Evolutionary conservation across 2,329 filamentous ascomycete genomes (phyloP).

Genomic region (Botrytis galanthina): DNA sequence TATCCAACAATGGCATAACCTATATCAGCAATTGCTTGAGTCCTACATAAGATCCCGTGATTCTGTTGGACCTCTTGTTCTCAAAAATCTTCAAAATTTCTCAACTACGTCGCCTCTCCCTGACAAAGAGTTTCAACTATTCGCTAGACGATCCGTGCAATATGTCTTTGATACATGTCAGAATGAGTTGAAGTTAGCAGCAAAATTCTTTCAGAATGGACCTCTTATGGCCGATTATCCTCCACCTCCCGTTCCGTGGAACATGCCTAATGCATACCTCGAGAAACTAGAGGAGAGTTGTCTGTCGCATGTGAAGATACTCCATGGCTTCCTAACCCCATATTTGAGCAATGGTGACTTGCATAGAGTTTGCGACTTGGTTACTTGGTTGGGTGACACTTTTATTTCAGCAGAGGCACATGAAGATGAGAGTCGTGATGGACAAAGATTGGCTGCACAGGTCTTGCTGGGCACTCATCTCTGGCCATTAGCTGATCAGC

Average conservation of each 20-base stretch:
- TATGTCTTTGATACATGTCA: conserved; percentile 38
- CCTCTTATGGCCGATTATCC: conserved; percentile 32
- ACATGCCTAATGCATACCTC: conserved; percentile 32
- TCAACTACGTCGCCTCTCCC: conserved; percentile 29
- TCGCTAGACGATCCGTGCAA: conserved; percentile 34
- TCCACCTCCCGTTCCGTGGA: conserved; percentile 24
- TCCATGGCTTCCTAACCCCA: conserved; percentile 32
- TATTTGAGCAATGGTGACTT: conserved; percentile 35
- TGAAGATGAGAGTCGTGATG: conserved; percentile 33
- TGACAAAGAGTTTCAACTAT: conserved; percentile 36
- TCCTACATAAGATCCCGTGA: conserved; percentile 45
- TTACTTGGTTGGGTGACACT: conserved; percentile 37
- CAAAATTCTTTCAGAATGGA: conserved; percentile 35
- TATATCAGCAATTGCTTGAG: conserved; percentile 49
- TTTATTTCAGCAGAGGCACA: conserved; percentile 33
- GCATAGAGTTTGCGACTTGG: conserved; percentile 32
- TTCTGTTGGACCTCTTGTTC: conserved; percentile 54
- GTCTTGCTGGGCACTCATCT: conserved; percentile 35
- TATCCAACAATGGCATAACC: conserved; percentile 62
- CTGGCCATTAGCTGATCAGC: conserved; percentile 35
- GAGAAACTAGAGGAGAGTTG: conserved; percentile 35
- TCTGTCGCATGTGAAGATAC: conserved; percentile 34
- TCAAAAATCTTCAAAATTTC: conserved; percentile 56
- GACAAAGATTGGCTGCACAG: conserved; percentile 31
- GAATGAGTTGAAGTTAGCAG: conserved; percentile 36